Percentiles rank a stretch among this genome's conserved stretches.
Conservation (phyloP, 768 basidiomycete genomes). For the Suillus placidus region DNA sequence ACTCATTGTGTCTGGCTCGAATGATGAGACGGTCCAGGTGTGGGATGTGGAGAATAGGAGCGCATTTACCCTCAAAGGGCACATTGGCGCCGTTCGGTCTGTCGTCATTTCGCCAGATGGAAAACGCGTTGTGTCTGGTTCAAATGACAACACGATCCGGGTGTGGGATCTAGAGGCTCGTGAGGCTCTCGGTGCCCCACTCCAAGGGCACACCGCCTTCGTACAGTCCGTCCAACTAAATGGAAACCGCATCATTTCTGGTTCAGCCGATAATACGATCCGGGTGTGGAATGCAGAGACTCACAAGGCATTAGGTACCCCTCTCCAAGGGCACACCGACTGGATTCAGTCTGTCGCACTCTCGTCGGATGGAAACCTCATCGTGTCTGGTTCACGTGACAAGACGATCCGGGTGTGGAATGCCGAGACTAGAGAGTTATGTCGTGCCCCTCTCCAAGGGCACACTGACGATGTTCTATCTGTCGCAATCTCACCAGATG, state of each 20-base stretch:
- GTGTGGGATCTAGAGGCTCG: constrained; percentile 3
- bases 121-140: constrained; percentile 5
- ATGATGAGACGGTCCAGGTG: constrained; percentile 9
- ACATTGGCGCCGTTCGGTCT: not conserved
- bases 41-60: constrained; percentile 5
- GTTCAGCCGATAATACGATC: not conserved
- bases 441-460: not conserved
- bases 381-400: constrained; percentile 11
- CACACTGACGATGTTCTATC: not conserved
- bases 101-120: not conserved
- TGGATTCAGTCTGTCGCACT: constrained; percentile 4
- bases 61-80: constrained; percentile 2
- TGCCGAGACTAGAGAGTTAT: not conserved
- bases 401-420: constrained; percentile 3
- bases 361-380: constrained; percentile 2
- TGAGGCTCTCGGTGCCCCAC: not conserved
- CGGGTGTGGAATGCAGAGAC: not conserved
- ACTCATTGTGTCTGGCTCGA: constrained; percentile 14
- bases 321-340: not conserved
- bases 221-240: not conserved
- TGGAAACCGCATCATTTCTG: not conserved
- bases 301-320: not conserved
- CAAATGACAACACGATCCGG: constrained; percentile 7
- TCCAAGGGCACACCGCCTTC: not conserved
- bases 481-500: not conserved